Evolutionary conservation across 805 yeast genomes (phyloP).

Genomic region (Wickerhamomyces ciferrii): DNA sequence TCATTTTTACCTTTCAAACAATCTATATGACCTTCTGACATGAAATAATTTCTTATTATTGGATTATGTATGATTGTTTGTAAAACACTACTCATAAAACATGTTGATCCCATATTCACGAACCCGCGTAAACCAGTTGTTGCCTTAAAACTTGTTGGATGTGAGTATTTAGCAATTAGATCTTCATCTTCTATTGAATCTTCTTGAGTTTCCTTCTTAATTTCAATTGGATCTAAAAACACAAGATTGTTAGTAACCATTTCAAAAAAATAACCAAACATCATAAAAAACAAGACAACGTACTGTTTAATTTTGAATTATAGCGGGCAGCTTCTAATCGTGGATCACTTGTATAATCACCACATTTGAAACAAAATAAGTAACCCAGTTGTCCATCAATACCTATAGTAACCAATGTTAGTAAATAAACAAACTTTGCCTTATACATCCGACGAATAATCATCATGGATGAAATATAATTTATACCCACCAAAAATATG

Average conservation of each 20-base stretch:
- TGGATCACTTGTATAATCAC: constrained; percentile 61
- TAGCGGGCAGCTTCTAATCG: constrained; percentile 47
- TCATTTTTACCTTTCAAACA: constrained; percentile 35
- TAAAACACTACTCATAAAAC: constrained; percentile 91
- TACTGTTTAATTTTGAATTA: not conserved
- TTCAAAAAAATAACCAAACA: too few species aligned
- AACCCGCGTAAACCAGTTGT: constrained; percentile 83
- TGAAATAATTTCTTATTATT: constrained; percentile 67
- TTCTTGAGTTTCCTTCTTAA: not conserved
- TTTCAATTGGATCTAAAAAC: constrained; percentile 7
- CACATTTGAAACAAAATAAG: constrained; percentile 76
- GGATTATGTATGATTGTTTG: constrained; percentile 93
- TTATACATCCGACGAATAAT: too few species aligned
- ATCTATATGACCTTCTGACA: constrained; percentile 66
- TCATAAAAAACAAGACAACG: too few species aligned
- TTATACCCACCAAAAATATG: constrained; percentile 44
- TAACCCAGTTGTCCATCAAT: constrained; percentile 66
- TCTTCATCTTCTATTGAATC: constrained; percentile 12
- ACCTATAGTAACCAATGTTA: constrained; percentile 8
- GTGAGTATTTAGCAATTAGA: constrained; percentile 27
- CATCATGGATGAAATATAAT: not conserved
- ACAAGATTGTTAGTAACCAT: constrained; percentile 1
- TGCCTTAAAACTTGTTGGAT: constrained; percentile 38
- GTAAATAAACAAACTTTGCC: not conserved
- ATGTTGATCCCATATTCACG: constrained; percentile 93